Conservation (phyloP, 2,329 filamentous ascomycete species). For the Aspergillus nomiae region DNA sequence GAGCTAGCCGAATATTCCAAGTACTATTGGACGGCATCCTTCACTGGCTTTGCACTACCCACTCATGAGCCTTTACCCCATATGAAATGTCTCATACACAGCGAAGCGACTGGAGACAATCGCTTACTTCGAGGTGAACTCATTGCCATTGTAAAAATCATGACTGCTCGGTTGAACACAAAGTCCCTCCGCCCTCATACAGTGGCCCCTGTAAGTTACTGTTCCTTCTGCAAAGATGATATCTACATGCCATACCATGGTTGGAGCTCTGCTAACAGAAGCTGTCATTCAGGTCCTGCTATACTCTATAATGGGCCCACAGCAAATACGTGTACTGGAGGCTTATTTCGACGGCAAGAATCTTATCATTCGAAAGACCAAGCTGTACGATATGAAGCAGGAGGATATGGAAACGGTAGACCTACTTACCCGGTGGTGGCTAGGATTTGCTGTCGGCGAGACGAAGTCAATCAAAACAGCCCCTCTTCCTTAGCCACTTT, state of each 20-base stretch:
- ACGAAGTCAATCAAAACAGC: neutral
- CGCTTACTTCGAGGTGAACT: conserved; percentile 11
- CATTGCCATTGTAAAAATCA: conserved; percentile 10
- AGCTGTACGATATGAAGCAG: conserved; percentile 12
- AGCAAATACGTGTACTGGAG: conserved; percentile 8
- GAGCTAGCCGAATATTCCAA: too few relatives aligned
- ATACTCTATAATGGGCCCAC: conserved; percentile 11
- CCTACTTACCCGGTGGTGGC: conserved; percentile 10
- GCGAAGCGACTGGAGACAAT: neutral
- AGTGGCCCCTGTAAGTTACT: conserved; percentile 11
- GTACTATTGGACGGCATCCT: too few relatives aligned
- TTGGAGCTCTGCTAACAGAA: too few relatives aligned
- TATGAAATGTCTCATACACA: conserved; percentile 2
- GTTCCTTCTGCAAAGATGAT: neutral
- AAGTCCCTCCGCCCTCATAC: conserved; percentile 10
- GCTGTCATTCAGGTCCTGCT: neutral
- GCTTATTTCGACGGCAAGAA: conserved; percentile 9
- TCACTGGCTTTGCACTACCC: too few relatives aligned
- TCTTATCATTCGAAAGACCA: conserved; percentile 8
- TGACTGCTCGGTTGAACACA: conserved; percentile 9
- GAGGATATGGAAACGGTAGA: conserved; percentile 1
- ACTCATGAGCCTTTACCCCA: neutral
- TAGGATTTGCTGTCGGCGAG: neutral
- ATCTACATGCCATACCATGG: too few relatives aligned
- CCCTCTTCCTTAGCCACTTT: too few relatives aligned